Base-by-base conservation (phyloP, 768 basidiomycete genomes). In the Suillus bovinus region DNA sequence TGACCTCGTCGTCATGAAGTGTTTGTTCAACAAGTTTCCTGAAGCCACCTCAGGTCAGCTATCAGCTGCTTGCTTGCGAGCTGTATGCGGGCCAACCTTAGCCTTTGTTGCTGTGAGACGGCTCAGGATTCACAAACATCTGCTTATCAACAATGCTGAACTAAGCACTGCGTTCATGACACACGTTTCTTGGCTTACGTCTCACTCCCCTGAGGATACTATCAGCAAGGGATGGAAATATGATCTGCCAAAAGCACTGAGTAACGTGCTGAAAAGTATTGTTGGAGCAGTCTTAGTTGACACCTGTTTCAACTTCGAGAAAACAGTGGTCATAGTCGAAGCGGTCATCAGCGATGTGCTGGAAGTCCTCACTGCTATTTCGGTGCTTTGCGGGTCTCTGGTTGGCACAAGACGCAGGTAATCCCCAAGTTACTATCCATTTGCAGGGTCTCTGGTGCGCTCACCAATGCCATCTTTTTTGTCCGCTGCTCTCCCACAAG, bases 381-480 rank as follows among this genome's bases (percentile, higher is more conserved):
- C 90, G 31, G 79, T 78, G 42, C 78, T 13, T 78, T 93, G 52
- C 79, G 80, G 52, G 77, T 90, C 4, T 83, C 85, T 24, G 77
- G 77, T 36, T 94, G 93, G 92, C 71, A 72, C 42, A 77, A 79
- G 24, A 62, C 74, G 2, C 78, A 76, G 52, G 76, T 88, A 47
- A 76, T 76, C 36, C 75, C 84, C 38, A 73, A 81, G 50, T 74
- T 78, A 34, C 70, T 96, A 57, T 80, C 79, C 60, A 82, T 98
- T 66, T 81, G 80, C 71, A 95, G 90, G 71, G 90, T 96, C 27
- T 93, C 95, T 8, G 96, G 96, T 10, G 90, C 93, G 13, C 77
- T 98, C 66, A 99, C 96, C 46, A 99, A 99, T 75, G 90, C 93
- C 60, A 94, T 99, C 60, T 99, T 93, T 79, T 99, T 99, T 77